Conservation (phyloP, 768 basidiomycete genomes). For the Pisolithus tinctorius region DNA sequence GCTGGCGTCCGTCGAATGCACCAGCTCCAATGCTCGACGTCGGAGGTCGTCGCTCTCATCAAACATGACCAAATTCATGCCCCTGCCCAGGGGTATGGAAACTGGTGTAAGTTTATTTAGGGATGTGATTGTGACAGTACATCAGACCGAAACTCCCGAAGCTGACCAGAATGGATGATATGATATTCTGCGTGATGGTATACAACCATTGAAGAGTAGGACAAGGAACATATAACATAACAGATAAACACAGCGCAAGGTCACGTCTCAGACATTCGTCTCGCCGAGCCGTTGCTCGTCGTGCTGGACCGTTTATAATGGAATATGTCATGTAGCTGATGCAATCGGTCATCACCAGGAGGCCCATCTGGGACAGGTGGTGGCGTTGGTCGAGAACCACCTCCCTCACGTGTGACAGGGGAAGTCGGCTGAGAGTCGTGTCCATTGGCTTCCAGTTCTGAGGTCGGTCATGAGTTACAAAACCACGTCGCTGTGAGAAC, state of each 20-base stretch:
- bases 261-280: conserved; percentile 7
- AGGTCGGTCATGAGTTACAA: conserved; percentile 6
- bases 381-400: conserved; percentile 30
- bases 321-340: conserved; percentile 74
- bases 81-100: background rate
- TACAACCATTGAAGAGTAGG: conserved; percentile 14
- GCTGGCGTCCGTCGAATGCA: no score
- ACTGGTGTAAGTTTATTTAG: no score
- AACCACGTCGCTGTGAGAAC: background rate
- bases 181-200: conserved; percentile 21
- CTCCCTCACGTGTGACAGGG: conserved; percentile 25
- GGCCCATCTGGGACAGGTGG: conserved; percentile 22
- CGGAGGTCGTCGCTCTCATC: background rate
- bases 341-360: conserved; percentile 56
- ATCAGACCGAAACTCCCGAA: background rate
- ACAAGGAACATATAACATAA: conserved; percentile 12
- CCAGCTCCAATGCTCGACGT: no score
- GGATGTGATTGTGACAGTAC: background rate
- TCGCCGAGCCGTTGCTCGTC: conserved; percentile 36
- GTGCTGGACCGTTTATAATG: conserved; percentile 70
- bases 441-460: conserved; percentile 61
- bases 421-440: conserved; percentile 29
- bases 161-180: conserved; percentile 1
- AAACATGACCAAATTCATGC: conserved; percentile 24
- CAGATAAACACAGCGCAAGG: conserved; percentile 9